Evolutionary conservation across 129 eudicot species (phyloP), one percentile per base, ranked within the genome.

Genomic region (Ambrosia artemisiifolia): DNA sequence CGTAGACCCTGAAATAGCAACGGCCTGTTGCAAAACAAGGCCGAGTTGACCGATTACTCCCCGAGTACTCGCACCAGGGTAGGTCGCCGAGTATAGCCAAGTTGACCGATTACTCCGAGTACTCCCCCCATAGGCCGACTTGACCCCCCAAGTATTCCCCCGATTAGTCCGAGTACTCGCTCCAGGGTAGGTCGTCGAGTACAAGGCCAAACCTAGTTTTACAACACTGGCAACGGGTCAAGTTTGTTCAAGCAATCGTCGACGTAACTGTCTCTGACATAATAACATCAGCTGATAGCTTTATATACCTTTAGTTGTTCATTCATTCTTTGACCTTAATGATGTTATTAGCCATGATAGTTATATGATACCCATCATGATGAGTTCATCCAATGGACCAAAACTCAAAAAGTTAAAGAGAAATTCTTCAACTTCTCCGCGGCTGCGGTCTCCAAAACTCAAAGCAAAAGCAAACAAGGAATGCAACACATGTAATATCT

Each of bases 391-490:
- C 8, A 42, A 34, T 36, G 44, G 7, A 18, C 38, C 18, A 20
- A 32, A 59, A n/a, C 9, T 7, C 72, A 63, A 3, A 48, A 24
- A 3, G 14, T 73, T 8, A 33, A 64, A 61, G 76, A 82, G 20
- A 81, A 75, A 60, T 63, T 73, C 46, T 79, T 82, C 71, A 81
- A 81, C 24, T 84, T 87, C 67, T 50, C 80, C 9, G 47, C 61
- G 14, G 76, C 68, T 34, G 61, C 32, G 1, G 16, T 83, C 16
- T 50, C 71, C 4, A 71, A 71, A 62, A 34, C 83, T 87, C 72
- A 84, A 87, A 62, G 63, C 73, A 43, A 79, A 65, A 75, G 89
- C 92, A 43, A 87, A 81, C 24, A 9, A 69, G 0, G 89, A 87
- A 69, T 74, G 35, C 28, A 75, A 67, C 5, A 57, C 53, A 3